Evolutionary conservation across 306 rosid species (phyloP).

Genomic region (Cucumis hystrix): DNA sequence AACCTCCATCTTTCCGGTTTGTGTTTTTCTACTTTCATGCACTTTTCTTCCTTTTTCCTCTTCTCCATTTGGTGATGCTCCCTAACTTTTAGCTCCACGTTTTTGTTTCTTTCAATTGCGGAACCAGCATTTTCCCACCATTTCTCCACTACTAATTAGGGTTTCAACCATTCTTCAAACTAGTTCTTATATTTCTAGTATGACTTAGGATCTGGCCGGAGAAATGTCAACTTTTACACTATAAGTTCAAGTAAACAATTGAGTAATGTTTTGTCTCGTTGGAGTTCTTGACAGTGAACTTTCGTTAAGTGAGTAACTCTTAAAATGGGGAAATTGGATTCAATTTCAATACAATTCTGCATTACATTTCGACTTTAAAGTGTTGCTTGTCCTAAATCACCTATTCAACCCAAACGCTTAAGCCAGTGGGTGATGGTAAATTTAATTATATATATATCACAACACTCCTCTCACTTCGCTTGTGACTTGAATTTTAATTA

Average conservation of each 20-base stretch:
- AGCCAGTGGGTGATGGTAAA: no score
- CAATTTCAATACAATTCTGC: background rate
- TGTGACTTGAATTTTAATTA: no score
- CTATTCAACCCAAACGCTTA: no score
- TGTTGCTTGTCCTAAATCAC: background rate
- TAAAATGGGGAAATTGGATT: background rate
- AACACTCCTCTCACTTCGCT: no score
- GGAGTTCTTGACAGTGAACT: background rate
- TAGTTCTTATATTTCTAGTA: background rate
- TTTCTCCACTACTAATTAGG: background rate
- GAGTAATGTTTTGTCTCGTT: background rate
- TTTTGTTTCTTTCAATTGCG: background rate
- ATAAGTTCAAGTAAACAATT: background rate
- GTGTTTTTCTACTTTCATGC: background rate
- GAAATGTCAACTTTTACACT: background rate
- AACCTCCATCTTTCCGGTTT: conserved; percentile 25
- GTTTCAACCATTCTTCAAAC: background rate
- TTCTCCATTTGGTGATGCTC: background rate
- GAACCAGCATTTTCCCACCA: background rate
- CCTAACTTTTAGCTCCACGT: background rate
- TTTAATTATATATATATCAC: no score
- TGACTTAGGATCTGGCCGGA: background rate
- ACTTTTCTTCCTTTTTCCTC: background rate
- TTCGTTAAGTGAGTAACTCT: background rate
- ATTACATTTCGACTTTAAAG: background rate